Evolutionary conservation across 2,329 filamentous ascomycete species (phyloP).

Genomic region (Chalaropsis ovoidea): DNA sequence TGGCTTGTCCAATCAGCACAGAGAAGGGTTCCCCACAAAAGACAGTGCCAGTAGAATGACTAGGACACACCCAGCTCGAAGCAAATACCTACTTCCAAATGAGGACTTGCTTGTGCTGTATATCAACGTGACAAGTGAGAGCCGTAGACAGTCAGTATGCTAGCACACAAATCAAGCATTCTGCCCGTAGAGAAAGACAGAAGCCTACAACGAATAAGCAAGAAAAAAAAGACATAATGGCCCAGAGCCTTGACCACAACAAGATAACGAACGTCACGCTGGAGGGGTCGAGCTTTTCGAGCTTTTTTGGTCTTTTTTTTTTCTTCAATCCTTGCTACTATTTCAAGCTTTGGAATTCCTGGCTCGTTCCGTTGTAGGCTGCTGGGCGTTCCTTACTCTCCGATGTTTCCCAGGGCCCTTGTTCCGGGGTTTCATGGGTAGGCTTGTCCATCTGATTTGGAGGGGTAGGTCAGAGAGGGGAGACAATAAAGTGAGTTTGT

Average conservation of each 20-base stretch:
- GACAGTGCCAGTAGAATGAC: constrained; percentile 5
- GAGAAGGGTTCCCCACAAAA: neutral
- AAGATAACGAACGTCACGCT: constrained; percentile 7
- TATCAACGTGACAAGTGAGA: neutral
- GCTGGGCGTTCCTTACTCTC: constrained; percentile 3
- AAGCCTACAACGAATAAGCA: neutral
- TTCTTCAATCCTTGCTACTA: constrained; percentile 6
- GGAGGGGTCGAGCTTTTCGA: constrained; percentile 11
- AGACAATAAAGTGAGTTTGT: neutral
- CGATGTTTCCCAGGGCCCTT: neutral
- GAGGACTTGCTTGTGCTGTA: neutral
- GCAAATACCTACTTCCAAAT: neutral
- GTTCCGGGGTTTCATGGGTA: neutral
- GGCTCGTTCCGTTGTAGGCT: constrained; percentile 3
- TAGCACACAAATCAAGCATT: neutral
- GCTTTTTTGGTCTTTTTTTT: constrained; percentile 1
- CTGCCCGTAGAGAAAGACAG: neutral
- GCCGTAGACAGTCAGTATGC: too few species aligned
- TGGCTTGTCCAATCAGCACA: constrained; percentile 1
- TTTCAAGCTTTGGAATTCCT: constrained; percentile 13
- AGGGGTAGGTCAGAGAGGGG: constrained; percentile 1
- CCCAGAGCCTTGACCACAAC: neutral
- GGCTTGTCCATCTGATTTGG: neutral
- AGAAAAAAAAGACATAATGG: neutral
- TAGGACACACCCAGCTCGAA: neutral